These are phyloP conservation scores for Ricinus communis DNA, from an alignment of 345 rosid species.

Conservation along the genomic window DNA sequence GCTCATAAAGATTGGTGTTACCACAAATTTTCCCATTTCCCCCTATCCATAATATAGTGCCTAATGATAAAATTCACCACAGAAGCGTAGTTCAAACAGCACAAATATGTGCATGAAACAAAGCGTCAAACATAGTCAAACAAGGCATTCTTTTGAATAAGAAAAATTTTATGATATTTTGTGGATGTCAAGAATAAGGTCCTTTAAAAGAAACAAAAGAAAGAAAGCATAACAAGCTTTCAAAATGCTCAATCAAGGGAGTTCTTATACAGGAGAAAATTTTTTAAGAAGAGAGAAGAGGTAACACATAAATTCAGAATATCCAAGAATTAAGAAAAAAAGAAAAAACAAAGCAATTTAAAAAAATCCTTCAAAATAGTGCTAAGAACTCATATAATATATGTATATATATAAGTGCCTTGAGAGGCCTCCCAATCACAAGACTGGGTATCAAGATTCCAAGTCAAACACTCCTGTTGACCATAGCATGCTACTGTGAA, in stretches of 20 bases:
- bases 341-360: not conserved
- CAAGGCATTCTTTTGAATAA: not conserved
- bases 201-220: not conserved
- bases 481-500: slow-evolving; percentile 23
- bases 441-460: slow-evolving; percentile 1
- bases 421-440: too few species aligned
- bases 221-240: not conserved
- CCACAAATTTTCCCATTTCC: not conserved
- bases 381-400: too few species aligned
- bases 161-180: not conserved
- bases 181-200: not conserved
- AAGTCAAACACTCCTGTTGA: slow-evolving; percentile 18
- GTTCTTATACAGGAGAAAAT: not conserved
- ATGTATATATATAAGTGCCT: too few species aligned
- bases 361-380: not conserved
- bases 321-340: not conserved
- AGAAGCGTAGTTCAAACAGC: not conserved
- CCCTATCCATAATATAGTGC: not conserved
- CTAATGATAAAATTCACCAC: not conserved
- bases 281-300: too few species aligned
- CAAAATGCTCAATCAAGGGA: not conserved
- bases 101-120: not conserved
- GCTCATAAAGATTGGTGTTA: not conserved
- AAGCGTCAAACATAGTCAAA: not conserved
- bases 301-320: not conserved